Evolutionary conservation across 495 filamentous ascomycete species (phyloP), one percentile per base, ranked within the genome.

Genomic region (Penicillium ucsense): DNA sequence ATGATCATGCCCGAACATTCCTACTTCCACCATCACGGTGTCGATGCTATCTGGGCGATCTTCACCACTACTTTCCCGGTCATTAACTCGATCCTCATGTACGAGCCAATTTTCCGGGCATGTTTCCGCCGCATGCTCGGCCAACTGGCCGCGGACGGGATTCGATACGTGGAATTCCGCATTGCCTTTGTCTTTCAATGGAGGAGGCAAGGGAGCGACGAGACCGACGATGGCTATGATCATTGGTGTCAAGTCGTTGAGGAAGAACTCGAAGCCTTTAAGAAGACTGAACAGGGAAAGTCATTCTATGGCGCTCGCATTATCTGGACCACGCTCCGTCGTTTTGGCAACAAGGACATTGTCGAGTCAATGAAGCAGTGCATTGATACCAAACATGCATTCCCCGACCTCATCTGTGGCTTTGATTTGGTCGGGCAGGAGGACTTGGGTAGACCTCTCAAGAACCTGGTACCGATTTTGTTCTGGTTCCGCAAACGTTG

Each of bases 401-500:
- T 83, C 55, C 89, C 91, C 2, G 71, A 86, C 33, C 69, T 90
- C 1, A 80, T 98, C 50, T 82, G 84, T 32, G 92, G 92, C 11
- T 95, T 84, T 66, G 92, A 96, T 64, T 58, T 94, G 9, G 88
- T 94, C 7, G 89, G 87, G 1, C 84, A 88, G 64, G 92, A 95
- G 70, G 83, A 91, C 53, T 55, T 69, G 4, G 89, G 89, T 5
- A 74, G 86, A 35, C 72, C 88, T 2, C 79, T 95, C 6, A 75
- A 74, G 30, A 84, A 90, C 53, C 69, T 94, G 3, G 75, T 88
- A 0, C 89, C 90, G 0, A 77, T 94, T 45, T 66, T 97, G 1
- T 89, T 96, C 56, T 95, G 87, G 87, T 96, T 97, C 72, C 81
- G 81, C 34, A 91, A 91, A 57, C 77, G 79, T 43, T 96, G 90